A percentile compares a stretch with the other conserved stretches of the same genome.
Conservation (phyloP, 768 basidiomycete genomes). For the Lepiota subincarnata region DNA sequence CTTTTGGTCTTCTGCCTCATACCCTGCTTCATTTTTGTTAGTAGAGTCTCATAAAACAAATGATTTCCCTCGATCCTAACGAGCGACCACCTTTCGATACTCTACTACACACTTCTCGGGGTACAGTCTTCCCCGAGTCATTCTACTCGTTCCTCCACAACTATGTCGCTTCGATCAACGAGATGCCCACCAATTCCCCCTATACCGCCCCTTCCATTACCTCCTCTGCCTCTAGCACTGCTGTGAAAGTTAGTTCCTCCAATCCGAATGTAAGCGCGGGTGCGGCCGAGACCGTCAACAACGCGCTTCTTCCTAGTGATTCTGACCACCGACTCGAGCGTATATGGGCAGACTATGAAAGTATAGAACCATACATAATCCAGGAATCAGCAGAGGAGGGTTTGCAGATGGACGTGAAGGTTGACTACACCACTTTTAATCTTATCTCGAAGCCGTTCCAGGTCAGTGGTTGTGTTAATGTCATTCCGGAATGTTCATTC, state of each 20-base stretch:
- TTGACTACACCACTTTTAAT: conserved; percentile 44
- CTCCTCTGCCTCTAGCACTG: conserved; percentile 25
- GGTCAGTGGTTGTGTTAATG: conserved; percentile 29
- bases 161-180: conserved; percentile 79
- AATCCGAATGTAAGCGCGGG: conserved; percentile 28
- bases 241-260: conserved; percentile 31
- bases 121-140: conserved; percentile 81
- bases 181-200: conserved; percentile 48
- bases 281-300: conserved; percentile 12
- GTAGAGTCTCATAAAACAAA: conserved; percentile 82
- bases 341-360: conserved; percentile 85
- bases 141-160: conserved; percentile 96
- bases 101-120: conserved; percentile 69
- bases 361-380: conserved; percentile 66
- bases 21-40: conserved; percentile 23
- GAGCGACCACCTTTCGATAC: conserved; percentile 80
- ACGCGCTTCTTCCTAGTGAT: conserved; percentile 33
- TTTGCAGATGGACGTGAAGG: conserved; percentile 42
- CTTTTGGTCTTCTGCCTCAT: neutral
- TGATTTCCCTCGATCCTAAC: conserved; percentile 80
- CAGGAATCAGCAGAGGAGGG: conserved; percentile 43
- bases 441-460: conserved; percentile 52
- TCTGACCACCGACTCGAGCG: conserved; percentile 83
- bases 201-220: conserved; percentile 35
- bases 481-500: neutral